A percentile compares a stretch with the other conserved stretches of the same genome.
These are phyloP conservation scores for Fraxinus latifolia DNA, from an alignment of 305 asterid species.

Conservation along the genomic window DNA sequence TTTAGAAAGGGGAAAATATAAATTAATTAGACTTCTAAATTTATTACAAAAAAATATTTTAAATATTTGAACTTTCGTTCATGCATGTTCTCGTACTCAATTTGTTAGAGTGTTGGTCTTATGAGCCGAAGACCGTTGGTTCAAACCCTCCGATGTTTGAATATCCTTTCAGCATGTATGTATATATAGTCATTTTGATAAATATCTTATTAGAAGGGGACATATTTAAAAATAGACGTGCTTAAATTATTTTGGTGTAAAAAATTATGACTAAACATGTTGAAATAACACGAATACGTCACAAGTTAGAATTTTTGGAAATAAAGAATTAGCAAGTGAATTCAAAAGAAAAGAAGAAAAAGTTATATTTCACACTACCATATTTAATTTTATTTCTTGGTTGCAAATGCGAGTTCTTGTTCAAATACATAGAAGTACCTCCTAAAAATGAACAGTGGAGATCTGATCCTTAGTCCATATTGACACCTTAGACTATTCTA, in stretches of 20 bases:
- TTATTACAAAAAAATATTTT: too few relatives aligned
- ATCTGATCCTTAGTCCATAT: background rate
- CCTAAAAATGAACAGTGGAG: background rate
- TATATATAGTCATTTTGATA: too few relatives aligned
- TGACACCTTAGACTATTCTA: background rate
- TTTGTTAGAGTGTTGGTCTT: conserved; percentile 98
- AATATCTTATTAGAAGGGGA: background rate
- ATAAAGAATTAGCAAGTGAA: background rate
- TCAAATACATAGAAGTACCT: background rate
- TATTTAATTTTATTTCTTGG: background rate
- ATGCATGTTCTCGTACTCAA: conserved; percentile 52
- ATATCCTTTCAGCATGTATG: too few relatives aligned
- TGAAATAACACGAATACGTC: background rate
- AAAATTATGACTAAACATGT: background rate
- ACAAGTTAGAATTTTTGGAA: background rate
- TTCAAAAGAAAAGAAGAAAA: background rate
- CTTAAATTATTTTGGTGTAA: background rate
- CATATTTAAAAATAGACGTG: background rate
- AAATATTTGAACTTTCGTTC: too few relatives aligned
- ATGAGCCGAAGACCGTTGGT: conserved; percentile 81
- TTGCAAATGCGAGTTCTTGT: background rate
- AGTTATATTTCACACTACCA: too few relatives aligned
- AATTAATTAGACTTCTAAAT: too few relatives aligned
- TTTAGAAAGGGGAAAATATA: too few relatives aligned
- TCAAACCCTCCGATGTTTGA: too few relatives aligned